Evolutionary conservation across 192 early-diverging fungal genomes (phyloP).

Genomic region (Chytriomyces sp.): DNA sequence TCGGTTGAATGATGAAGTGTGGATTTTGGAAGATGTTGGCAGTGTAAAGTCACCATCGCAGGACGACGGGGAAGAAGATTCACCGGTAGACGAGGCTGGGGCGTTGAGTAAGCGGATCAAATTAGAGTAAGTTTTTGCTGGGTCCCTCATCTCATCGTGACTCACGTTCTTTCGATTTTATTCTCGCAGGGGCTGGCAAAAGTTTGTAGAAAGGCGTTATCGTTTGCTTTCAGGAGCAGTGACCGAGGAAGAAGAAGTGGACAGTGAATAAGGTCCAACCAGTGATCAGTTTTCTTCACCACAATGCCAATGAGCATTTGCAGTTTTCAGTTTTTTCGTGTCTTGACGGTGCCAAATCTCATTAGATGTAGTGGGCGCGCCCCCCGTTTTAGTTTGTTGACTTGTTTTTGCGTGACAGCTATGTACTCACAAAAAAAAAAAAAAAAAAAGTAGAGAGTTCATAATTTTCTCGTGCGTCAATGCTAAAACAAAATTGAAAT

Average conservation of each 20-base stretch:
- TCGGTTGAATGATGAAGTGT: slow-evolving; percentile 34
- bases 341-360: too few species aligned
- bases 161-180: background rate
- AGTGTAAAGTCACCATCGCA: background rate
- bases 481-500: too few species aligned
- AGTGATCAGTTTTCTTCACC: too few species aligned
- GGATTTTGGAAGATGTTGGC: slow-evolving; percentile 25
- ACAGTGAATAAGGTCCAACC: background rate
- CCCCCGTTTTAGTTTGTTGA: too few species aligned
- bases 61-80: background rate
- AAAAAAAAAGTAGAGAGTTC: too few species aligned
- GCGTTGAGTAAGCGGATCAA: background rate
- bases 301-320: too few species aligned
- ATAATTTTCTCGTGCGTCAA: too few species aligned
- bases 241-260: slow-evolving; percentile 23
- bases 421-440: too few species aligned
- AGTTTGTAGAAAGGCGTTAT: slow-evolving; percentile 30
- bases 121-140: background rate
- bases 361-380: too few species aligned
- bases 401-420: too few species aligned
- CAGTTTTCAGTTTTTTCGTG: too few species aligned
- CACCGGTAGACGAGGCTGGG: background rate
- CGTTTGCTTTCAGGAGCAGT: slow-evolving; percentile 20
- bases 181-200: slow-evolving; percentile 23
- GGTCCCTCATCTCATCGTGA: background rate